Percentiles rank a stretch among this genome's conserved stretches.
These are phyloP conservation scores for Trichoderma afroharzianum DNA, from an alignment of 2,329 filamentous ascomycete genomes.

Conservation along the genomic window DNA sequence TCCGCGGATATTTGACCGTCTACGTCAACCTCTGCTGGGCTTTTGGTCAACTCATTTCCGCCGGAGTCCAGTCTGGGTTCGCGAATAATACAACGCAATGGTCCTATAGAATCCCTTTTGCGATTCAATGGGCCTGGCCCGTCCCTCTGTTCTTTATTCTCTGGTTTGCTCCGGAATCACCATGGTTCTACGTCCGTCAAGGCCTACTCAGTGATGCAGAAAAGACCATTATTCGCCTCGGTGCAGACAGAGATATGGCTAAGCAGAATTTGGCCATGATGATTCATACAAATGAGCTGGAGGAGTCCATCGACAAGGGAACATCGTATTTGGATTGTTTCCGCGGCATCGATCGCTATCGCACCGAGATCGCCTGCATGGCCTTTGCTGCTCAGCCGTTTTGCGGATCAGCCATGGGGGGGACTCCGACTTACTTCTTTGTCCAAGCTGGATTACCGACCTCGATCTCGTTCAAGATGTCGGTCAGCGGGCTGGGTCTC, in stretches of 20 bases:
- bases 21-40: conserved; percentile 38
- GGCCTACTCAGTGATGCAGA: conserved; percentile 44
- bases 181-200: conserved; percentile 28
- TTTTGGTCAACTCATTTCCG: conserved; percentile 35
- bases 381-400: conserved; percentile 26
- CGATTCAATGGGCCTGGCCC: conserved; percentile 35
- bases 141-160: conserved; percentile 26
- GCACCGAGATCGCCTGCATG: not conserved
- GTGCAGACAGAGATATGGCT: conserved; percentile 49
- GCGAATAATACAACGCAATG: conserved; percentile 25
- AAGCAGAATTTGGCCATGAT: conserved; percentile 26
- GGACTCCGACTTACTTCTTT: conserved; percentile 39
- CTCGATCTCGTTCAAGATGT: conserved; percentile 36
- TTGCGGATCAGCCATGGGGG: conserved; percentile 21
- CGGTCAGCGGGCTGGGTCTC: conserved; percentile 26
- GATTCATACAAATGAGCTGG: not conserved
- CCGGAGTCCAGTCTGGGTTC: conserved; percentile 32
- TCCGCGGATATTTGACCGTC: conserved; percentile 27
- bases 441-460: conserved; percentile 38
- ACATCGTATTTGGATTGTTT: conserved; percentile 16
- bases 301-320: conserved; percentile 25
- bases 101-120: conserved; percentile 38
- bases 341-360: not conserved
- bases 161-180: conserved; percentile 30
- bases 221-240: conserved; percentile 53